Evolutionary conservation across 192 early-diverging fungal genomes (phyloP), one percentile per base, ranked within the genome.

Genomic region (Chytriomyces sp.): DNA sequence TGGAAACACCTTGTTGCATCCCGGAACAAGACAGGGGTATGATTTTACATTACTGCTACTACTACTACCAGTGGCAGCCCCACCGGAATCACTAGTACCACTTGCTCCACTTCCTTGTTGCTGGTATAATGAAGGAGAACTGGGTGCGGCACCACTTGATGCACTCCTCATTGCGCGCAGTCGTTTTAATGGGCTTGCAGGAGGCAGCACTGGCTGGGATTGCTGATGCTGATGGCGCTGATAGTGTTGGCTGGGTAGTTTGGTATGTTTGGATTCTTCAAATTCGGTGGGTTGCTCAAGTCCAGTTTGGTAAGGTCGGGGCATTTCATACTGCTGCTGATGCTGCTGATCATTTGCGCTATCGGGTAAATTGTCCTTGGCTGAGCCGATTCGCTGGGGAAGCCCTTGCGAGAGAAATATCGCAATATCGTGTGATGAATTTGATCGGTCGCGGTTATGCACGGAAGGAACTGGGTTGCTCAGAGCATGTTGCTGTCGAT

Each of bases 1-100:
- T 0, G 92, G 90, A 82, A 96, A 96, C 62, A 86, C 80, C 61
- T 89, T 85, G 43, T 80, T 64, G 72, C 95, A 96, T n/a, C 88
- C 76, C 6, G 88, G 82, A 46, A 69, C 70, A 9, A 81, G 61
- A 71, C 85, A 86, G 9, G 69, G 69, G 50, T 57, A 71, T 9
- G 16, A 46, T 48, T 68, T 68, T 35, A 35, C 35, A 35, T 35
- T 35, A 35, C 35, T 35, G 53, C 53, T 57, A n/a, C 53, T 20
- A 20, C 53, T 57, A 57, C 16, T n/a, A 57, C 53, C 53, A 57
- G 20, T 20, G 53, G 3, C 53, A n/a, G 16, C 53, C 1, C 53
- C 53, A n/a, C 0, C 53, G 35, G 35, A 35, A 35, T 35, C 35
- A 35, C 35, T 35, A 35, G 35, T 35, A 35, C 35, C 35, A 35